These are phyloP conservation scores for Metschnikowia cubensis DNA, from an alignment of 805 yeast species.

Conservation along the genomic window DNA sequence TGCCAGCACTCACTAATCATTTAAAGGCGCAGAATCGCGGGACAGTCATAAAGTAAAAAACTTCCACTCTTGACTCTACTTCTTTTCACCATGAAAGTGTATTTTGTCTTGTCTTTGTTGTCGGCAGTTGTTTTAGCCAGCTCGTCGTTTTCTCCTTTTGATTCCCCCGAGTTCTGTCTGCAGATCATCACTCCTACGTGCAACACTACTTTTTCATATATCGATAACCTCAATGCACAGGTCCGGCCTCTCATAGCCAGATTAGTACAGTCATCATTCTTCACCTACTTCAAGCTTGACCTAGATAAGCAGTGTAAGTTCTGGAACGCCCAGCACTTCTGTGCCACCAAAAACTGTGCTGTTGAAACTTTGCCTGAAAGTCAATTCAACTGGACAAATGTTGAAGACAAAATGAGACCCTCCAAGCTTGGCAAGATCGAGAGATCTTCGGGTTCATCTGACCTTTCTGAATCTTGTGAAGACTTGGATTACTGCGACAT, in stretches of 20 bases:
- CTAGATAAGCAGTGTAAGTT: slow-evolving; percentile 81
- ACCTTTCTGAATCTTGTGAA: slow-evolving; percentile 26
- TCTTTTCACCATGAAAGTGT: slow-evolving; percentile 5
- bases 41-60: neutral
- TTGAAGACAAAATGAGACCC: slow-evolving; percentile 63
- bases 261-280: slow-evolving; percentile 71
- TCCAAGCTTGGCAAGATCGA: slow-evolving; percentile 55
- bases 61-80: neutral
- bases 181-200: slow-evolving; percentile 43
- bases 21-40: slow-evolving; percentile 3
- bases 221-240: slow-evolving; percentile 33
- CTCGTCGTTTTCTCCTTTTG: slow-evolving; percentile 30
- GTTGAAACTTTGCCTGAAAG: slow-evolving; percentile 69
- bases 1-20: slow-evolving; percentile 1
- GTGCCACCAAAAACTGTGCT: slow-evolving; percentile 86
- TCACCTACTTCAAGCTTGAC: slow-evolving; percentile 82
- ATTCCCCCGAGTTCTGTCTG: slow-evolving; percentile 42
- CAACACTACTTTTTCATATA: slow-evolving; percentile 43
- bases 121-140: slow-evolving; percentile 7
- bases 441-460: slow-evolving; percentile 18
- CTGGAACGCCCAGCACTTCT: slow-evolving; percentile 77
- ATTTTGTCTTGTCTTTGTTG: slow-evolving; percentile 5
- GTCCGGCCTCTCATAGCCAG: slow-evolving; percentile 48
- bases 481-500: slow-evolving; percentile 68
- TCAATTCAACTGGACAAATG: slow-evolving; percentile 64